Evolutionary conservation across 129 eudicot genomes (phyloP), one percentile per base, ranked within the genome.

Genomic region (Flaveria robusta): DNA sequence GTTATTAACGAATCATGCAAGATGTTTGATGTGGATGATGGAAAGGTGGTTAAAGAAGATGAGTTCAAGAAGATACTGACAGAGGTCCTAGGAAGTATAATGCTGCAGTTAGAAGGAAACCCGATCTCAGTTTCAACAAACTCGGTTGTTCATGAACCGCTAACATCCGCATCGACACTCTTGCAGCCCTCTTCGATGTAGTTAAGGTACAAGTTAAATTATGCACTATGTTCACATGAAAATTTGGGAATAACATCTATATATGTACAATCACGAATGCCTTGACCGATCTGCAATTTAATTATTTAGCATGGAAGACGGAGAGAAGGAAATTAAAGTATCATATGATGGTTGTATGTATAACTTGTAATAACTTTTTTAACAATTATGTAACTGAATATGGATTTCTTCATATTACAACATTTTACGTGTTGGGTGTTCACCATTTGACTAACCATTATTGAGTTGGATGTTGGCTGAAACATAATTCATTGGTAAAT

Each of bases 131-230:
- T 91, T 12, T 84, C 94, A 8, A 73, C 95, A 31, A 91, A 89
- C 85, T 95, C 99, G 11, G 94, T 91, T 37, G 97, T 91, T 77
- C 99, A 95, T 39, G 99, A 91, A 77, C 92, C 99, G 0, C 71
- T 87, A 42, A 71, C 86, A 9, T 86, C 95, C 15, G 79, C 92
- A 18, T 89, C 92, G 15, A 83, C 92, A 7, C 80, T 91, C 78
- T 81, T 86, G 85, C 89, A 86, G 74, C 81, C 93, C 0, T 63
- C 88, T 27, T 73, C 89, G 1, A 80, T 80, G 83, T 80, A 74
- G 74, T 72, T 55, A 63, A 63, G 46, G 58, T 72, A 54, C 10
- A 80, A 66, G 19, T 55, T 73, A 66, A 66, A 16, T 66, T 66
- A 43, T 80, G 83, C 67, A 74, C 69, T 65, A 63, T 19, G 70